phyloP scores from a whole-genome alignment of 148 eudicot species.

The Rhododendron ovatum region DNA sequence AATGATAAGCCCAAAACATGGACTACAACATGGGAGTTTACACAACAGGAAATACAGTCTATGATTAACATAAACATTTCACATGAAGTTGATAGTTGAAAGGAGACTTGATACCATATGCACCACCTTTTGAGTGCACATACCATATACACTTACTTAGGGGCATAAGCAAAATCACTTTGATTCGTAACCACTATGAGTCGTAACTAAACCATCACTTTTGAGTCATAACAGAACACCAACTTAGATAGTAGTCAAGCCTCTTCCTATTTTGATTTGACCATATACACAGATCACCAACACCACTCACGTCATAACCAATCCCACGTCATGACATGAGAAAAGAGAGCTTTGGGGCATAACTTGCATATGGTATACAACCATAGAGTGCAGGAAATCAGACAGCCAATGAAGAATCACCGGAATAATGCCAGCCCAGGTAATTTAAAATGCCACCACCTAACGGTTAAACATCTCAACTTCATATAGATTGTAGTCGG shows the following conservation, averaged over 20 bases:
- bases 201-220: neutral
- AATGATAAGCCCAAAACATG: neutral
- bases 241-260: neutral
- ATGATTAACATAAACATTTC: neutral
- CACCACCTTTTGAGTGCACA: neutral
- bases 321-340: neutral
- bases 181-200: neutral
- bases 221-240: neutral
- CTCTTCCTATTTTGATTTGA: neutral
- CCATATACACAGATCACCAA: neutral
- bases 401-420: neutral
- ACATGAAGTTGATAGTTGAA: neutral
- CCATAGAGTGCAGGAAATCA: neutral
- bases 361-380: neutral
- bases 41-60: neutral
- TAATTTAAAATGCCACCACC: neutral
- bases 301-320: neutral
- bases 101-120: neutral
- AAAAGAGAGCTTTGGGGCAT: neutral
- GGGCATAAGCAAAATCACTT: neutral
- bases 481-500: neutral
- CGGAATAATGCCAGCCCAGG: too few species aligned
- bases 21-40: neutral
- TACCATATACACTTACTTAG: neutral
- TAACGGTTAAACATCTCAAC: neutral